Conservation (phyloP, 2,329 filamentous ascomycete genomes). For the Xylaria sp. region DNA sequence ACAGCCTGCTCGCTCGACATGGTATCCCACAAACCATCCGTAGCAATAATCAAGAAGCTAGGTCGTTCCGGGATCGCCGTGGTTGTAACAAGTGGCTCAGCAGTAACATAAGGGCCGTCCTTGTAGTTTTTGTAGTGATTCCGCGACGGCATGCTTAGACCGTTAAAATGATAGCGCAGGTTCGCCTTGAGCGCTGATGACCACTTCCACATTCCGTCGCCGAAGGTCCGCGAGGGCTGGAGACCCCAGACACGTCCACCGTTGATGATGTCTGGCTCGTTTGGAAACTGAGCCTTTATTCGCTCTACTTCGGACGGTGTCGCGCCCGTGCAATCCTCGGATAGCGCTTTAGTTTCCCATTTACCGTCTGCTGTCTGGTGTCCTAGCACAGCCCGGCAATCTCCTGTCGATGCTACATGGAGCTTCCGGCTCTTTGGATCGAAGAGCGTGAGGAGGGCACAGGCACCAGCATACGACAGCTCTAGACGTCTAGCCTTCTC, state of each 20-base stretch:
- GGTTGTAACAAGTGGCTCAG: constrained; percentile 58
- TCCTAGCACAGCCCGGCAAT: constrained; percentile 38
- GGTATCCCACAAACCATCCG: constrained; percentile 62
- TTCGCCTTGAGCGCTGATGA: constrained; percentile 42
- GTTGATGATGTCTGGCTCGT: constrained; percentile 53
- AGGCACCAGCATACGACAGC: constrained; percentile 30
- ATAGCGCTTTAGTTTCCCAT: constrained; percentile 52
- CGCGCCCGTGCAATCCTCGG: constrained; percentile 60
- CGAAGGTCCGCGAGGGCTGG: constrained; percentile 60
- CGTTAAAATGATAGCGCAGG: constrained; percentile 44
- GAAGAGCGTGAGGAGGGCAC: constrained; percentile 48
- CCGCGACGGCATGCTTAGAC: constrained; percentile 33
- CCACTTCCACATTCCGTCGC: constrained; percentile 66
- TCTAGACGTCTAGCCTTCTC: constrained; percentile 30
- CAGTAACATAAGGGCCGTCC: constrained; percentile 63
- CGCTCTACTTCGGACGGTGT: constrained; percentile 54
- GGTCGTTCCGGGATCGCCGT: constrained; percentile 42
- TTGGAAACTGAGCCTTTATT: constrained; percentile 54
- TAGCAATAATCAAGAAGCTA: constrained; percentile 61
- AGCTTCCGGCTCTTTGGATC: constrained; percentile 49
- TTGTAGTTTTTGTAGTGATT: constrained; percentile 40
- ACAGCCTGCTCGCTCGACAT: constrained; percentile 55
- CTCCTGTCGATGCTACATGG: constrained; percentile 60
- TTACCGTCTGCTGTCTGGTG: constrained; percentile 38
- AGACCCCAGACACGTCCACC: constrained; percentile 58